These are phyloP conservation scores for Coemansia javaensis DNA, from an alignment of 192 early-diverging fungal genomes.

Conservation along the genomic window DNA sequence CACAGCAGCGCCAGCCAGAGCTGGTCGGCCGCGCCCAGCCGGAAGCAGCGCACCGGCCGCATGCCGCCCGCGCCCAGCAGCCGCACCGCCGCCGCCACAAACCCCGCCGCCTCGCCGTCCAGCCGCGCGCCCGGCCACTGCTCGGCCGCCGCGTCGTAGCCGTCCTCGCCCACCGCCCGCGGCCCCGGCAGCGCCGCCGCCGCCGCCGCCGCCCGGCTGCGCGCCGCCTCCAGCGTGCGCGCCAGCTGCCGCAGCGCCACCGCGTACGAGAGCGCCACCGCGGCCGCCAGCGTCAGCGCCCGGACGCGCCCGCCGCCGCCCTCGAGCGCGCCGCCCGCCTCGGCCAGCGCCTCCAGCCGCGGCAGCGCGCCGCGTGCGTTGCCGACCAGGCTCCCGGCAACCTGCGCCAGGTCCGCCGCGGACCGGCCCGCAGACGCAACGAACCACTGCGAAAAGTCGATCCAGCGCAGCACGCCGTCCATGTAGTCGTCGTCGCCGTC, in stretches of 20 bases:
- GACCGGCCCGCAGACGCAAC: slow-evolving; percentile 4
- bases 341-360: slow-evolving; percentile 7
- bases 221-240: slow-evolving; percentile 4
- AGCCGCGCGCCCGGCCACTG: slow-evolving; percentile 12
- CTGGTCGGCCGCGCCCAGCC: slow-evolving; percentile 9
- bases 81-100: slow-evolving; percentile 9
- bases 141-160: slow-evolving; percentile 9
- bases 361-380: slow-evolving; percentile 4
- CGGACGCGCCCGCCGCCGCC: not conserved
- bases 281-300: slow-evolving; percentile 4
- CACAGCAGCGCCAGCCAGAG: slow-evolving; percentile 30
- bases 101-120: slow-evolving; percentile 19
- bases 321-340: too few species aligned
- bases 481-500: not conserved
- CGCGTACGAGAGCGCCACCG: slow-evolving; percentile 18
- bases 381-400: slow-evolving; percentile 7
- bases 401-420: slow-evolving; percentile 7
- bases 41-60: not conserved
- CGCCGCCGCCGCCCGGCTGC: slow-evolving; percentile 4
- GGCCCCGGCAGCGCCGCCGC: slow-evolving; percentile 14
- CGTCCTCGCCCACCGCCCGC: slow-evolving; percentile 33
- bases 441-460: slow-evolving; percentile 27
- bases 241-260: slow-evolving; percentile 30
- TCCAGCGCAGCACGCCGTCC: slow-evolving; percentile 31
- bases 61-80: slow-evolving; percentile 8